Base-by-base conservation (phyloP, 306 rosid species). In the Leucaena leucocephala region DNA sequence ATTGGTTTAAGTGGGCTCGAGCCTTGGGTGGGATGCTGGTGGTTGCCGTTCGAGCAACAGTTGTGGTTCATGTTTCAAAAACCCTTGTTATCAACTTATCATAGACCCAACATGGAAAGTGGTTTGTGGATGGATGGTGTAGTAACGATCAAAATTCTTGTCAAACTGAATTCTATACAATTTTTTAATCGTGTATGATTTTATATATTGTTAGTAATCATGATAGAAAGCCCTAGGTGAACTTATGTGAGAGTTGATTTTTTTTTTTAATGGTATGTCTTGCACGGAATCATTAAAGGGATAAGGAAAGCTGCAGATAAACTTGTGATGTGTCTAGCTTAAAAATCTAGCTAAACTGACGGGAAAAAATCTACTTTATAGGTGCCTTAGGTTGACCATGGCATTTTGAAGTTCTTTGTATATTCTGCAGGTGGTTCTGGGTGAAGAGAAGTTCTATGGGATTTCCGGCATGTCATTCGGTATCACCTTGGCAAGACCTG, bases 401-500 rank as follows among this genome's bases (percentile, higher is more conserved):
- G 16, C n/a, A 55, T 68, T 76, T 76, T 49, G 46, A 62, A 44
- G 74, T 73, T 73, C 68, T 42, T 57, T 70, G 54, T 50, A n/a
- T 75, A 75, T 83, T 70, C 52, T 85, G 84, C 88, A 95, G 98
- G 96, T 92, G 52, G 52, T 82, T 68, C 71, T 95, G 14, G 94
- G 88, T 7, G 98, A 95, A 75, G 98, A 95, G 86, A 85, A 82
- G 48, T 92, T 89, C 86, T 97, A 86, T 55, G 96, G 96, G 67
- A 88, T 95, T 54, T 89, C 94, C 5, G 81, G 84, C 81, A 85
- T 95, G 84, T 92, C 98, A 5, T 95, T 95, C 71, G 76, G 76
- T 21, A 95, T 95, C 85, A 88, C 84, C 69, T 85, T 95, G 85
- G 79, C 94, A 12, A 88, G 91, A 82, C 97, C 98, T 35, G 81